phyloP scores from a whole-genome alignment of 2,329 filamentous ascomycete species.

The Aspergillus brunneoviolaceus region DNA sequence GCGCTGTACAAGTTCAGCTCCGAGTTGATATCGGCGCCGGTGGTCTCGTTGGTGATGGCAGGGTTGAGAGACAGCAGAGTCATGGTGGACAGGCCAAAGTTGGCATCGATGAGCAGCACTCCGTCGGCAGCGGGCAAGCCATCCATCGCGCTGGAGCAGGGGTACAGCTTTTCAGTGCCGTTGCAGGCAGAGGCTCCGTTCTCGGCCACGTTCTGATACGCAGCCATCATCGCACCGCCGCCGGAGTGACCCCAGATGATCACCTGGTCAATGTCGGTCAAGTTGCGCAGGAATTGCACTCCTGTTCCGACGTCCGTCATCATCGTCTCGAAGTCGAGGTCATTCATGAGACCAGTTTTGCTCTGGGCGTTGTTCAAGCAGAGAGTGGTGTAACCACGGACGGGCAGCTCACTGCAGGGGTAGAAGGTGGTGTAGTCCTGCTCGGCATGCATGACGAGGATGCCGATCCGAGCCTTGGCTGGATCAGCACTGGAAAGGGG shows the following conservation, averaged over 20 bases:
- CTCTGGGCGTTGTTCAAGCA: constrained; percentile 1
- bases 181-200: constrained; percentile 1
- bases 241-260: constrained; percentile 1
- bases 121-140: neutral
- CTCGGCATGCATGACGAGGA: constrained; percentile 3
- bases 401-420: neutral
- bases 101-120: neutral
- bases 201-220: neutral
- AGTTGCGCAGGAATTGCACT: neutral
- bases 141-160: constrained; percentile 1
- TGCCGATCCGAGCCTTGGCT: neutral
- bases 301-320: neutral
- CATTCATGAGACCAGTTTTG: neutral
- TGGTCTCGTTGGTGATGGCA: neutral
- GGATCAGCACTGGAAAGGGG: neutral
- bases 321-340: neutral
- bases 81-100: constrained; percentile 1
- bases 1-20: neutral
- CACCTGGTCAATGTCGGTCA: neutral
- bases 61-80: neutral
- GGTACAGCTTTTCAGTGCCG: neutral
- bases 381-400: neutral
- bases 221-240: constrained; percentile 2
- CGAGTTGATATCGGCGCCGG: neutral
- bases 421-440: constrained; percentile 1